Evolutionary conservation across 352 stramenopile species (phyloP).

Genomic region (Saprolegnia diclina): DNA sequence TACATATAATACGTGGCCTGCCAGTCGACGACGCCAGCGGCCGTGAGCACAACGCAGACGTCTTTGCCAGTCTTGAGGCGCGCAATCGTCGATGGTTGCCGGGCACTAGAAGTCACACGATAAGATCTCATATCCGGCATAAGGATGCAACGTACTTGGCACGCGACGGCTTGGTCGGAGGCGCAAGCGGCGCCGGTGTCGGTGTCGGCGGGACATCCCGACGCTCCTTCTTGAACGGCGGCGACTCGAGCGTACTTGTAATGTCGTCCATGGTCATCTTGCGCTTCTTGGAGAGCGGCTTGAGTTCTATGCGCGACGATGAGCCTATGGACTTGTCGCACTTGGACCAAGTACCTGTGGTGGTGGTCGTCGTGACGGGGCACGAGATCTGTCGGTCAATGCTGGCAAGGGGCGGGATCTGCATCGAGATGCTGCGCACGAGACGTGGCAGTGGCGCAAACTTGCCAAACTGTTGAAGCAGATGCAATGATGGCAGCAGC

Average conservation of each 20-base stretch:
- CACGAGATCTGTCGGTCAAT: constrained; percentile 5
- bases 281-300: constrained; percentile 19
- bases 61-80: constrained; percentile 16
- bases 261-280: constrained; percentile 23
- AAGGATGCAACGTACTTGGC: neutral
- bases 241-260: constrained; percentile 4
- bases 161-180: neutral
- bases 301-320: neutral
- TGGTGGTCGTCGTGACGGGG: neutral
- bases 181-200: neutral
- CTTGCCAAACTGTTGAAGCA: constrained; percentile 19
- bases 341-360: neutral
- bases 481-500: neutral
- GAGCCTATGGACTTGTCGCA: neutral
- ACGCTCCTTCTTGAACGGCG: constrained; percentile 6
- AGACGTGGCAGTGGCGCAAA: constrained; percentile 3
- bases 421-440: constrained; percentile 8
- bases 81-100: constrained; percentile 21
- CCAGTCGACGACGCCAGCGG: constrained; percentile 17
- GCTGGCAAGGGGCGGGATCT: neutral
- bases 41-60: constrained; percentile 21
- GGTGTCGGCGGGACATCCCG: neutral
- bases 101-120: neutral
- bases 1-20: constrained; percentile 22
- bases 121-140: neutral